Conservation (phyloP, 164 flowering plant genomes). For the Magnolia changhungtana region DNA sequence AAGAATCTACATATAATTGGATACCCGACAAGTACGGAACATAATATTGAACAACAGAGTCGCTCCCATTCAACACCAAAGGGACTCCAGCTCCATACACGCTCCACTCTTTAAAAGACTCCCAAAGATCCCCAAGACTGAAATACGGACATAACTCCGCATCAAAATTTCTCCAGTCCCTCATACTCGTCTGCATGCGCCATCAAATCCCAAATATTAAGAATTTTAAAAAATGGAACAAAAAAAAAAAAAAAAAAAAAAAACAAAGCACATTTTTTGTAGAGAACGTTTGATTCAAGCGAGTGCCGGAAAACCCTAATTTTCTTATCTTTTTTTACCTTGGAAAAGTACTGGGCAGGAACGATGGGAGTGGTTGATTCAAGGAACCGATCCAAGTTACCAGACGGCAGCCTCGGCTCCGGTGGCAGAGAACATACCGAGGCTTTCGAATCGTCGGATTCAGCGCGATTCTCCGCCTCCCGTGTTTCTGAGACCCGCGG, state of each 20-base stretch:
- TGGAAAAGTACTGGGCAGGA: conserved; percentile 40
- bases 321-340: conserved; percentile 30
- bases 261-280: not conserved
- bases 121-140: conserved; percentile 67
- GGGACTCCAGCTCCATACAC: conserved; percentile 80
- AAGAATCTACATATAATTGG: conserved; percentile 58
- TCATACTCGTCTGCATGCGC: conserved; percentile 31
- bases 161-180: conserved; percentile 36
- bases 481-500: not conserved
- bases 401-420: conserved; percentile 4
- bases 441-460: conserved; percentile 15
- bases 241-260: not conserved
- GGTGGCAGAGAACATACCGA: conserved; percentile 15
- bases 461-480: conserved; percentile 10
- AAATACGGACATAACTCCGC: conserved; percentile 32
- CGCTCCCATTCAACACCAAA: conserved; percentile 41
- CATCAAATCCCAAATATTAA: not conserved
- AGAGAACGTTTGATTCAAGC: not conserved
- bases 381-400: conserved; percentile 59
- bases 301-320: not conserved
- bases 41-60: conserved; percentile 59
- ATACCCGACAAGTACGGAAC: conserved; percentile 71
- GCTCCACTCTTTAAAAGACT: conserved; percentile 66
- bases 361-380: conserved; percentile 52
- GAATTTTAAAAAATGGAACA: not conserved